phyloP scores from a whole-genome alignment of 768 basidiomycete species.

The Cyclocybe aegerita region DNA sequence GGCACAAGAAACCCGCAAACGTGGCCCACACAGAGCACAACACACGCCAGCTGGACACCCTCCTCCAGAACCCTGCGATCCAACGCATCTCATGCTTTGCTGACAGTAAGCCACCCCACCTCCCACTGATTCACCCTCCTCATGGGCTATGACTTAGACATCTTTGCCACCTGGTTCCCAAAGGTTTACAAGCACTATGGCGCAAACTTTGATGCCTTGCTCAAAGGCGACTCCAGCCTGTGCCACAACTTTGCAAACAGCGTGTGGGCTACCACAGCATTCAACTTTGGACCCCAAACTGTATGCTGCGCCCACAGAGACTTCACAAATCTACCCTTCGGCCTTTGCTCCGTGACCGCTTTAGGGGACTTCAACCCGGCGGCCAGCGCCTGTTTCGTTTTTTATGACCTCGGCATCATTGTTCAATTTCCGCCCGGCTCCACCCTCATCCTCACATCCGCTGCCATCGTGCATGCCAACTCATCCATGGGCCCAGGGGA shows the following conservation, averaged over 20 bases:
- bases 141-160: background rate
- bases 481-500: background rate
- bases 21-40: too few relatives aligned
- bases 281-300: slow-evolving; percentile 27
- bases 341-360: slow-evolving; percentile 25
- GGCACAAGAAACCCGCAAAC: too few relatives aligned
- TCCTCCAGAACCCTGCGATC: background rate
- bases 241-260: slow-evolving; percentile 4
- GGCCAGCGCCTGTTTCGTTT: slow-evolving; percentile 21
- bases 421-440: slow-evolving; percentile 19
- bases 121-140: background rate
- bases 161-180: slow-evolving; percentile 4
- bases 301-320: slow-evolving; percentile 22
- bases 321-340: slow-evolving; percentile 21
- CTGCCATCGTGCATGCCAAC: background rate
- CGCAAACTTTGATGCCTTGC: background rate
- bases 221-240: background rate
- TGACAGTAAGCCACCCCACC: background rate
- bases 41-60: too few relatives aligned
- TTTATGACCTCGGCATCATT: slow-evolving; percentile 20
- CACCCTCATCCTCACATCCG: background rate
- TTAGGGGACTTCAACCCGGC: slow-evolving; percentile 21
- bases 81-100: background rate
- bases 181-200: slow-evolving; percentile 1
- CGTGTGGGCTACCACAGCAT: slow-evolving; percentile 22